Conservation (phyloP, 177 flowering plant genomes). For the Vitis hybrid region DNA sequence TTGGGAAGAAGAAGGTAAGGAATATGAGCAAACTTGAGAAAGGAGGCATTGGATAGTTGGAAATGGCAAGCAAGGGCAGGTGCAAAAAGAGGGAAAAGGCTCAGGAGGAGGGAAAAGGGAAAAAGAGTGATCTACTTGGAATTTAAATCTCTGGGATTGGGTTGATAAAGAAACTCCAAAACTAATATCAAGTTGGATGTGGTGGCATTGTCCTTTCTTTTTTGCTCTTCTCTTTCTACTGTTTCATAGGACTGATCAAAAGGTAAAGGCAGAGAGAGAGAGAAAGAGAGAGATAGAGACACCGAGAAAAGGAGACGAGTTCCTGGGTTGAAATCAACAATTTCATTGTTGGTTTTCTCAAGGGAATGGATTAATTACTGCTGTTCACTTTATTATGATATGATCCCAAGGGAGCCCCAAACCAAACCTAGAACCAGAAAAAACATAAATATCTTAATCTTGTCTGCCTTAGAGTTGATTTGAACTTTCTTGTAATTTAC, state of each 20-base stretch:
- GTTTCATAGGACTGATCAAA: slow-evolving; percentile 53
- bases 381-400: no score
- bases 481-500: no score
- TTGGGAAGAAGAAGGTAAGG: slow-evolving; percentile 38
- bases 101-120: slow-evolving; percentile 21
- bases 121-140: slow-evolving; percentile 33
- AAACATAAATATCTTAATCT: no score
- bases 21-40: slow-evolving; percentile 86
- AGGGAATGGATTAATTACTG: no score
- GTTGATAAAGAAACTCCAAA: not conserved
- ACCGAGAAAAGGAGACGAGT: slow-evolving; percentile 5
- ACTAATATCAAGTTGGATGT: slow-evolving; percentile 10
- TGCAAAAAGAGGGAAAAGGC: slow-evolving; percentile 44
- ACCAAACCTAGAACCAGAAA: no score
- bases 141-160: slow-evolving; percentile 29
- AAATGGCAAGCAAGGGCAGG: slow-evolving; percentile 64
- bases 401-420: no score
- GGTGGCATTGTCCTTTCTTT: slow-evolving; percentile 14
- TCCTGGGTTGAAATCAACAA: slow-evolving; percentile 7
- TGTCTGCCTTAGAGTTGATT: no score
- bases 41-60: slow-evolving; percentile 62
- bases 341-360: no score
- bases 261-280: slow-evolving; percentile 26
- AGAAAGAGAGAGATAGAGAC: slow-evolving; percentile 13
- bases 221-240: slow-evolving; percentile 33